Evolutionary conservation across 164 flowering plant species (phyloP).

Genomic region (Piper betle): DNA sequence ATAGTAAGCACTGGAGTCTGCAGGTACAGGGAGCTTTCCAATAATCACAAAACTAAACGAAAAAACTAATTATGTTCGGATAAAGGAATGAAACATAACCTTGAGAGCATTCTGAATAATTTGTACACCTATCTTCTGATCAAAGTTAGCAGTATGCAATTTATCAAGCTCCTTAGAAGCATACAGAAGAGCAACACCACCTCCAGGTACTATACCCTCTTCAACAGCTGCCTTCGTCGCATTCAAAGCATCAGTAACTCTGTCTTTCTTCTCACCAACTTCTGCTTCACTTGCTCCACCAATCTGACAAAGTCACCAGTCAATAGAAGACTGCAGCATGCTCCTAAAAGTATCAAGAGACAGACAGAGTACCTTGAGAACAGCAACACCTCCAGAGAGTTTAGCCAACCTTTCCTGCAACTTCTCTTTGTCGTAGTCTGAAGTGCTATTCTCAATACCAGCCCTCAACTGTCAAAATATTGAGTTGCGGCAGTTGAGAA

Average conservation of each 20-base stretch:
- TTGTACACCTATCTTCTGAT: slow-evolving; percentile 97
- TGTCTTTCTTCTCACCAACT: slow-evolving; percentile 91
- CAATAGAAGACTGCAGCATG: not conserved
- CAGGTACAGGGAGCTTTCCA: not conserved
- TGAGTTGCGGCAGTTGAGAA: not conserved
- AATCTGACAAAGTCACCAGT: slow-evolving; percentile 30
- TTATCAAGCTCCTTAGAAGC: slow-evolving; percentile 88
- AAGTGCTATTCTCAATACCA: slow-evolving; percentile 57
- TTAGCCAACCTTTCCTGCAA: slow-evolving; percentile 86
- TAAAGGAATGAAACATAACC: slow-evolving; percentile 26
- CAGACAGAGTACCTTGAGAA: slow-evolving; percentile 52
- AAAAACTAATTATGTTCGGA: not conserved
- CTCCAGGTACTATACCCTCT: slow-evolving; percentile 94
- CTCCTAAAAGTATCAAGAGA: not conserved
- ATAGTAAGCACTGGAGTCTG: slow-evolving; percentile 87
- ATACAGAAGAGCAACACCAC: slow-evolving; percentile 96
- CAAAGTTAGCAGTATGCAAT: slow-evolving; percentile 79
- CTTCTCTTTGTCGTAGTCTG: slow-evolving; percentile 90
- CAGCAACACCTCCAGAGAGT: slow-evolving; percentile 95
- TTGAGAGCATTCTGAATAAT: slow-evolving; percentile 91
- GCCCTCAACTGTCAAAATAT: slow-evolving; percentile 47
- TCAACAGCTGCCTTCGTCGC: slow-evolving; percentile 97
- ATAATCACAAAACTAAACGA: not conserved
- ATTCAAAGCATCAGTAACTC: slow-evolving; percentile 93
- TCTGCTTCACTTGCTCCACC: slow-evolving; percentile 99